phyloP scores from a whole-genome alignment of 2,329 filamentous ascomycete genomes.

The Celoporthe dispersa region DNA sequence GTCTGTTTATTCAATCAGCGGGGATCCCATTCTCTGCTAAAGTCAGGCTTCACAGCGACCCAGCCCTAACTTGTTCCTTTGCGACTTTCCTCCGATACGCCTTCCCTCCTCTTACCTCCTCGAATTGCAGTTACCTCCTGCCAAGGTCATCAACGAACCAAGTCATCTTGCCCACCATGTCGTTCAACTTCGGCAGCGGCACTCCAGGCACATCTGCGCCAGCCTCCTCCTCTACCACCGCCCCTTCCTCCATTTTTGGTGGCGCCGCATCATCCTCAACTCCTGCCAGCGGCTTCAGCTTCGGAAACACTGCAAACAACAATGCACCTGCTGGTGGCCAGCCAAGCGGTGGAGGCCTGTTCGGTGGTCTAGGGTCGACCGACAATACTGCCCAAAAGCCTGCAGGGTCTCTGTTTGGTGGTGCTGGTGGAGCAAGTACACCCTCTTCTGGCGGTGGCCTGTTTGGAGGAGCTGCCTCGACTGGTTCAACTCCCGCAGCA shows the following conservation, averaged over 20 bases:
- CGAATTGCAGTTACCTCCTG: neutral
- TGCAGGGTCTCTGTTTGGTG: constrained; percentile 20
- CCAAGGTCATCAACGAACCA: neutral
- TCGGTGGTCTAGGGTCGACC: constrained; percentile 37
- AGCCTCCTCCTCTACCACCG: constrained; percentile 46
- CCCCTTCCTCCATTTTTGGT: constrained; percentile 50
- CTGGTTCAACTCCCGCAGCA: constrained; percentile 35
- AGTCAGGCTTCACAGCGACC: neutral
- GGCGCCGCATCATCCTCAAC: constrained; percentile 20
- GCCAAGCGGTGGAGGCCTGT: constrained; percentile 37
- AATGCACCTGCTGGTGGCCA: constrained; percentile 26
- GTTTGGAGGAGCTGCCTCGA: constrained; percentile 37
- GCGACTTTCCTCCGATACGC: neutral
- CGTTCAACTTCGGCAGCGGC: constrained; percentile 37
- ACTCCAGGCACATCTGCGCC: constrained; percentile 40
- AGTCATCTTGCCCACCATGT: constrained; percentile 23
- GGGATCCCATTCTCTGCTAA: neutral
- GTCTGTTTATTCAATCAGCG: neutral
- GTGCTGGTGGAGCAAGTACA: constrained; percentile 34
- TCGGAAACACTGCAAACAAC: constrained; percentile 39
- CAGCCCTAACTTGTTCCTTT: neutral
- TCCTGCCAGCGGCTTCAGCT: constrained; percentile 43
- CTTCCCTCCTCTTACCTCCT: neutral
- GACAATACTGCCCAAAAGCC: constrained; percentile 17
- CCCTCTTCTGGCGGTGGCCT: constrained; percentile 36